phyloP scores from a whole-genome alignment of 352 stramenopile genomes.

The Phytopythium chamaehyphon region DNA sequence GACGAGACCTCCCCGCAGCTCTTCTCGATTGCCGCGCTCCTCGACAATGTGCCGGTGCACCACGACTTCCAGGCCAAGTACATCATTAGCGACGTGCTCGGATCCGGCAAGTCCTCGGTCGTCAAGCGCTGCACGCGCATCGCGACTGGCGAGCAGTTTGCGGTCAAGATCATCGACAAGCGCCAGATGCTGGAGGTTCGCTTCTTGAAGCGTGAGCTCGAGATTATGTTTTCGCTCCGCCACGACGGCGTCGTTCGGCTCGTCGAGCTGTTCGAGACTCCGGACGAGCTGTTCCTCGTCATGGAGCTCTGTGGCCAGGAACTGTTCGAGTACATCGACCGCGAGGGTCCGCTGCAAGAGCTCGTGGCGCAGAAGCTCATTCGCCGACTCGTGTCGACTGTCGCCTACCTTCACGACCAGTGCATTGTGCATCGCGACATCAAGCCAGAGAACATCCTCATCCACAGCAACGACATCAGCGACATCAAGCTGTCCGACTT shows the following conservation, averaged over 20 bases:
- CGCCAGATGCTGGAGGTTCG: constrained; percentile 72
- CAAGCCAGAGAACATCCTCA: constrained; percentile 83
- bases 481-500: constrained; percentile 85
- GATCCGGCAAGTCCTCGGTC: constrained; percentile 76
- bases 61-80: constrained; percentile 60
- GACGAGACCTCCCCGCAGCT: constrained; percentile 39
- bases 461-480: constrained; percentile 55
- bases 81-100: constrained; percentile 44
- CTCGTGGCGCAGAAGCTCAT: constrained; percentile 61
- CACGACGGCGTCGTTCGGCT: constrained; percentile 79
- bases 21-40: constrained; percentile 60
- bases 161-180: constrained; percentile 86
- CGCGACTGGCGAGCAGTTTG: constrained; percentile 29
- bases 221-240: constrained; percentile 76
- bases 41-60: constrained; percentile 60
- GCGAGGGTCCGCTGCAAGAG: constrained; percentile 67
- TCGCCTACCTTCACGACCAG: constrained; percentile 80
- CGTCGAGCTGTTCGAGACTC: constrained; percentile 73
- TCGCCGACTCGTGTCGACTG: constrained; percentile 65
- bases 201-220: constrained; percentile 83
- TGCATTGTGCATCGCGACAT: constrained; percentile 86
- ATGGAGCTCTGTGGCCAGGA: constrained; percentile 80
- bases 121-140: constrained; percentile 59
- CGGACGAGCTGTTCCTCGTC: constrained; percentile 72
- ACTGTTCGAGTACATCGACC: constrained; percentile 82